Evolutionary conservation across 768 basidiomycete species (phyloP), one percentile per base, ranked within the genome.

Genomic region (Termitomyces sp.): DNA sequence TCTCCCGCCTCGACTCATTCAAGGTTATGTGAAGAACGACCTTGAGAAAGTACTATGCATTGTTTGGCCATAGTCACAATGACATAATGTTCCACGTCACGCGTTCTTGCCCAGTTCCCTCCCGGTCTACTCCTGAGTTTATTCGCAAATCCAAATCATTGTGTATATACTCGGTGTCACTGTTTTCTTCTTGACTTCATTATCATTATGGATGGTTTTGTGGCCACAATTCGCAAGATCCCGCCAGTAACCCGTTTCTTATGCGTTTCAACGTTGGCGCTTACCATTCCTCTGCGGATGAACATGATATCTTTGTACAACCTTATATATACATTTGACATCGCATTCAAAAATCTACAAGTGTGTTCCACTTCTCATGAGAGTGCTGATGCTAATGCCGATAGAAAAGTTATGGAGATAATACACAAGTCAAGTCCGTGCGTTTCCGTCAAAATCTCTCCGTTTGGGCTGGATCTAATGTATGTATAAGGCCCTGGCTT

Each of bases 191-290:
- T 24, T 10, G 22, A 36, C 15, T 50, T 50, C 13, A 18, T 10
- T 5, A 28, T 41, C 59, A 0, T 42, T 24, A 83, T 83, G 82
- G 72, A 79, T 52, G 72, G 75, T 18, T 66, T 85, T 34, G 24
- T 79, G 3, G 75, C 81, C 22, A 87, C 92, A 73, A 70, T 93
- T 53, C 82, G 77, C 64, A 92, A 91, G 74, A 90, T 94, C 1
- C 92, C 92, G 0, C 87, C 88, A 33, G 86, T 94, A 36, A 93
- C 92, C 6, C 83, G 92, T 33, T 83, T 86, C 55, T 68, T 91
- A 6, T 77, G 82, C 56, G 74, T 72, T 22, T 87, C 89, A 2
- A 81, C 84, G 2, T 65, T 90, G 2, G 82, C 72, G 0, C 73
- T 91, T 41, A 82, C 90, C 0, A 20, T 86, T 1, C 80, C 89